These are phyloP conservation scores for Calonectria hawksworthii DNA, from an alignment of 2,329 filamentous ascomycete genomes.

Conservation along the genomic window DNA sequence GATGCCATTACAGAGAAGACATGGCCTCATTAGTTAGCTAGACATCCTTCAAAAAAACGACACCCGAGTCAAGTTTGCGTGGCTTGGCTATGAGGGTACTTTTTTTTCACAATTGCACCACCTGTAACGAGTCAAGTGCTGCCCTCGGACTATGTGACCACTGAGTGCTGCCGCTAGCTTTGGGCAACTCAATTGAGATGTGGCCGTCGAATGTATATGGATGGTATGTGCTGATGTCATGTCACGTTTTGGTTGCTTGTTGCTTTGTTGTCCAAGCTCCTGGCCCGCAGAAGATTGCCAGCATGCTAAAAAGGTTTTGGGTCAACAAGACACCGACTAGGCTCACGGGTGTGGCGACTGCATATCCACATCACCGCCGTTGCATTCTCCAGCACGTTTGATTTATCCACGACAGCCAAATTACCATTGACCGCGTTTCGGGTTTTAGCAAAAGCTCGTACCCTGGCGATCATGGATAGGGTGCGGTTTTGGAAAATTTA, in stretches of 20 bases:
- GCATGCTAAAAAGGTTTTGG: neutral
- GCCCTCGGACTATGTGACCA: too few relatives aligned
- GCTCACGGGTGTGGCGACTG: neutral
- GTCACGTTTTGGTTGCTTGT: neutral
- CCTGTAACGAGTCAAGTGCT: neutral
- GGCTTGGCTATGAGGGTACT: constrained; percentile 44
- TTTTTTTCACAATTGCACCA: constrained; percentile 14
- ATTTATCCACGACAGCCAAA: neutral
- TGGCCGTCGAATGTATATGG: neutral
- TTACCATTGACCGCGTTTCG: neutral
- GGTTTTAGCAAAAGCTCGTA: neutral
- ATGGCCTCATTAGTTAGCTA: constrained; percentile 53
- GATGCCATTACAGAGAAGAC: constrained; percentile 49
- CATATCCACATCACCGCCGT: neutral
- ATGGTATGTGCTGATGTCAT: neutral
- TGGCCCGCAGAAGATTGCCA: neutral
- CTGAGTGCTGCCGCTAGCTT: too few relatives aligned
- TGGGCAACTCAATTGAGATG: neutral
- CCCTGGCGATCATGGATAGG: constrained; percentile 9
- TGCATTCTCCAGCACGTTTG: neutral
- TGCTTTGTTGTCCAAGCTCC: neutral
- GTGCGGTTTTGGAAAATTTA: neutral
- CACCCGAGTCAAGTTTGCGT: constrained; percentile 46
- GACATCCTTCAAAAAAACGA: constrained; percentile 51
- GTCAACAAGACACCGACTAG: neutral